Base-by-base conservation (phyloP, 2,329 filamentous ascomycete genomes). In the Colletotrichum orchidophilum region DNA sequence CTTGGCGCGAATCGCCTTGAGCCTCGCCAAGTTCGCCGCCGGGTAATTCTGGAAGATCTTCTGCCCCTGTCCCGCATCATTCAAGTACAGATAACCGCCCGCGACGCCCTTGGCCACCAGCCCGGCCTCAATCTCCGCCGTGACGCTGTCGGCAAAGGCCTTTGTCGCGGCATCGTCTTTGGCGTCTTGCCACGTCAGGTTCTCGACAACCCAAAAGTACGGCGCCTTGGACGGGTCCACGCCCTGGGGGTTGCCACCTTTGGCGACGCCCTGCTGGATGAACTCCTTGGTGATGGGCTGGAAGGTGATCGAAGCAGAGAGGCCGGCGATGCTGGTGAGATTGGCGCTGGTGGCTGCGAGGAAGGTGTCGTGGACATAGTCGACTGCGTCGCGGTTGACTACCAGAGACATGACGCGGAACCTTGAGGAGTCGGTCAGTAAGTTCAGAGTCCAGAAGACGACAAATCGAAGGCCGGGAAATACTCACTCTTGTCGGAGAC, bases 41-140 rank as follows among this genome's bases (percentile, higher is more conserved):
- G 71, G 69, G n/a, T 75, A 74, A 18, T 59, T 67, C 57, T 73
- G 58, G 35, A 74, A 74, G 49, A 74, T 55, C 2, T 39, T 57
- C 62, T 74, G 76, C 0, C 84, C 84, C 58, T 86, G 81, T 3
- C 83, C 82, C 3, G 84, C 84, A 63, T 86, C 84, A 24, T 78
- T 80, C 1, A 85, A 75, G 64, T 84, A 86, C 74, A 86, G 76
- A n/a, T 64, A 74, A 4, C 52, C 55, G 4, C 64, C 66, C 18
- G 66, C 13, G 1, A 73, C 69, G 26, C 73, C 66, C 53, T 63
- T 70, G 39, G 61, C 31, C 18, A 50, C 61, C 21, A 69, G 24
- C 21, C 46, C 50, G n/a, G 57, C 64, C 39, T 73, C 54, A 13
- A 73, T 63, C 1, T 67, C 55, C 18, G 60, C 33, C 31, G 58